Evolutionary conservation across 78 protist genomes (phyloP).

Genomic region (Dictyostelium firmibasis): DNA sequence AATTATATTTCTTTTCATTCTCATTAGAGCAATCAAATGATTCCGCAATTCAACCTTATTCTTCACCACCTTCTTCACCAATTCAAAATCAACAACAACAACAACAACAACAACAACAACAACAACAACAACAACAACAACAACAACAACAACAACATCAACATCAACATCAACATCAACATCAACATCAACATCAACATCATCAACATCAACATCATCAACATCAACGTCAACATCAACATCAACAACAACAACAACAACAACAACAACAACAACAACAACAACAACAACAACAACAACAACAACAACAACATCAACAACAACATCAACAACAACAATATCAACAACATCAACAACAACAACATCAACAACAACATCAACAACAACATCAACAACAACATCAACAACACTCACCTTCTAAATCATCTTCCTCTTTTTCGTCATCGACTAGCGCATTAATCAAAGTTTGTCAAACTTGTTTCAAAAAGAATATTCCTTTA

Average conservation of each 20-base stretch:
- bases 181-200: neutral
- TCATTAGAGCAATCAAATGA: conserved; percentile 47
- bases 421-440: neutral
- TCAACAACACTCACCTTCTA: neutral
- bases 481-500: conserved; percentile 12
- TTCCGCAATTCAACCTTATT: conserved; percentile 29
- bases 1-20: conserved; percentile 66
- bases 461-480: conserved; percentile 76
- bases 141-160: no score
- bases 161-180: neutral
- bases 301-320: neutral
- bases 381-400: neutral
- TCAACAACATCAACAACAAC: no score
- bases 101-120: neutral
- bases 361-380: neutral
- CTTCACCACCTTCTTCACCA: neutral
- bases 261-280: neutral
- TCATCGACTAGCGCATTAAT: conserved; percentile 17
- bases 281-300: neutral
- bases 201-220: neutral
- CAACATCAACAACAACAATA: neutral
- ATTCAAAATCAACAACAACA: neutral
- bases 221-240: neutral
- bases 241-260: neutral
- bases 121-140: neutral